These are phyloP conservation scores for Ceriops decandra DNA, from an alignment of 345 rosid species.

Conservation along the genomic window DNA sequence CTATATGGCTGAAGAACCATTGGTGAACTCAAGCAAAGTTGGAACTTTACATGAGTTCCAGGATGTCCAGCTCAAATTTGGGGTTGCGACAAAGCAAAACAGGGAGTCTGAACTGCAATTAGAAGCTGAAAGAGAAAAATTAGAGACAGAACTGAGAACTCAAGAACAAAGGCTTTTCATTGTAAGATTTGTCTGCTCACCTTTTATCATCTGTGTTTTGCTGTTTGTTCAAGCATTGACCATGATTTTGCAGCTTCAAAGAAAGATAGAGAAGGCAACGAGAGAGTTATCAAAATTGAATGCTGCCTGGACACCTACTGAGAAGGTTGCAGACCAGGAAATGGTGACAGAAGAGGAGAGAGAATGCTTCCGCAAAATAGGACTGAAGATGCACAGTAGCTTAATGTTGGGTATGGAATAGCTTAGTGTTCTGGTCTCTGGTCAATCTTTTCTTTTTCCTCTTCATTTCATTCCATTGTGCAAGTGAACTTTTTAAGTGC, in stretches of 20 bases:
- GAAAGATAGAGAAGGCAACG: conserved; percentile 53
- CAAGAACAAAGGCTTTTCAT: conserved; percentile 64
- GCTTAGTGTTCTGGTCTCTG: conserved; percentile 7
- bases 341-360: conserved; percentile 73
- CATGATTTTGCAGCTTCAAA: conserved; percentile 48
- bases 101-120: conserved; percentile 35
- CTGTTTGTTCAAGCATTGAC: conserved; percentile 14
- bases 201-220: conserved; percentile 12
- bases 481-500: too few relatives aligned
- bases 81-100: conserved; percentile 30
- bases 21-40: conserved; percentile 33
- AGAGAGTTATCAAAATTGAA: conserved; percentile 49
- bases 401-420: conserved; percentile 63
- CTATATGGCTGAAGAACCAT: conserved; percentile 32
- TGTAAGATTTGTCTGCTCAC: conserved; percentile 39
- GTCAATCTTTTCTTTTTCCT: not conserved
- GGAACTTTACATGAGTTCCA: conserved; percentile 75
- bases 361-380: conserved; percentile 65
- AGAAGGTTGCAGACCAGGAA: conserved; percentile 53
- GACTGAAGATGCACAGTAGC: conserved; percentile 56
- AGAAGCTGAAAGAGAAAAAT: conserved; percentile 52
- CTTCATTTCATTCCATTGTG: not conserved
- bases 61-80: conserved; percentile 42
- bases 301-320: conserved; percentile 46
- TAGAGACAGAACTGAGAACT: conserved; percentile 51